Percentiles rank a stretch among this genome's conserved stretches.
These are phyloP conservation scores for Bretschneidera sinensis DNA, from an alignment of 345 rosid genomes.

Conservation along the genomic window DNA sequence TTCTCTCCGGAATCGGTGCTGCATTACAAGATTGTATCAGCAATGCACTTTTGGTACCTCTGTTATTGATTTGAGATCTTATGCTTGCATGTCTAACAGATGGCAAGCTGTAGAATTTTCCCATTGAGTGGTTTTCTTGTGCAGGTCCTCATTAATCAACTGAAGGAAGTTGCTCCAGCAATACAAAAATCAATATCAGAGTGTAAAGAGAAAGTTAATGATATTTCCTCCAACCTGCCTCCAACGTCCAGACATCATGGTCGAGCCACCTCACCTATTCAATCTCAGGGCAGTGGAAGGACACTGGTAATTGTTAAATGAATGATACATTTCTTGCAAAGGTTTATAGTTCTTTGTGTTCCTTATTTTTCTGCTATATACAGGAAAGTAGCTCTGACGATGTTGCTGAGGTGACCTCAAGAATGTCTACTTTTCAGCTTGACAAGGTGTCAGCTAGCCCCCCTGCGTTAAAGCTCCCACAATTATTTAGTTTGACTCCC, in stretches of 20 bases:
- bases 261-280: constrained; percentile 56
- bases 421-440: constrained; percentile 68
- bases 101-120: constrained; percentile 13
- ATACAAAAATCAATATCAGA: constrained; percentile 84
- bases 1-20: not conserved
- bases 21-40: constrained; percentile 3
- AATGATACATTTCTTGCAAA: constrained; percentile 7
- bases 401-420: constrained; percentile 61
- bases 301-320: constrained; percentile 42
- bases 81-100: constrained; percentile 6
- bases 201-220: constrained; percentile 69
- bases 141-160: constrained; percentile 92
- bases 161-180: constrained; percentile 87
- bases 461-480: constrained; percentile 85
- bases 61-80: constrained; percentile 1
- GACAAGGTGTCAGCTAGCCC: constrained; percentile 72
- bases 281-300: constrained; percentile 75
- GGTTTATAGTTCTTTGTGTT: not conserved
- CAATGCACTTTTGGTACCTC: not conserved
- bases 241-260: constrained; percentile 51
- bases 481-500: constrained; percentile 84
- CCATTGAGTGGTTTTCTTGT: constrained; percentile 22
- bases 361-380: constrained; percentile 5
- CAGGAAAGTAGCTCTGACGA: constrained; percentile 79
- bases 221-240: constrained; percentile 64